Evolutionary conservation across 2,329 filamentous ascomycete species (phyloP), one percentile per base, ranked within the genome.

Genomic region (Ceratocystis ficicola): DNA sequence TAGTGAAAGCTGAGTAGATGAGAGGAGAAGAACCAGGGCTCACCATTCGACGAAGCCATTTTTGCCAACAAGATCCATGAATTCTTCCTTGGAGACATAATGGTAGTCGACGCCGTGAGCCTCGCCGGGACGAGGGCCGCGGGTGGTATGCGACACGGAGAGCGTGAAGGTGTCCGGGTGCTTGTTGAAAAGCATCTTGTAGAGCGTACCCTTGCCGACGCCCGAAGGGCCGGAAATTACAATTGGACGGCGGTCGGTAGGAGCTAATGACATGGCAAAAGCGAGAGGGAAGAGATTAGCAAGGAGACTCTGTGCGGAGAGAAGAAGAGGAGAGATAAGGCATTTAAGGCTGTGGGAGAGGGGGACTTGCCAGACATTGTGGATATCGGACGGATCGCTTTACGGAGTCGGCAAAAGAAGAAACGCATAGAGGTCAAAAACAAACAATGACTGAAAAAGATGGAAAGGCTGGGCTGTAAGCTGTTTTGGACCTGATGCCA

Each of bases 151-250:
- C 68, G 82, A 83, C 67, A 86, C 81, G 67, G 82, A 83, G 41
- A 84, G 79, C 25, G 78, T 75, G 72, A 83, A 82, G 69, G 73
- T 75, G 66, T 80, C 76, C 15, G 79, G 79, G 74, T 82, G 77
- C 67, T 72, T 70, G 50, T 81, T 78, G 73, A 90, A 87, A 62
- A 93, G 84, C 61, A 83, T 80, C 72, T 85, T 85, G 75, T 89
- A 86, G 68, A 93, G 84, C 12, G 89, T 93, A 71, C 87, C 88
- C 77, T 94, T 94, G 70, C 89, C 89, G 61, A 89, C 84, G 73
- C 89, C 89, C 10, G 84, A 88, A 68, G 89, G 89, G 66, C 89
- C 89, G 62, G 86, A 90, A 75, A 94, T 87, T 71, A 94, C 85
- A 72, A 93, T 80, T 15, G 88, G 88, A 41, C 83, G 82, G 70